Conservation (phyloP, 768 basidiomycete species). For the Boletus vinaceobasis region DNA sequence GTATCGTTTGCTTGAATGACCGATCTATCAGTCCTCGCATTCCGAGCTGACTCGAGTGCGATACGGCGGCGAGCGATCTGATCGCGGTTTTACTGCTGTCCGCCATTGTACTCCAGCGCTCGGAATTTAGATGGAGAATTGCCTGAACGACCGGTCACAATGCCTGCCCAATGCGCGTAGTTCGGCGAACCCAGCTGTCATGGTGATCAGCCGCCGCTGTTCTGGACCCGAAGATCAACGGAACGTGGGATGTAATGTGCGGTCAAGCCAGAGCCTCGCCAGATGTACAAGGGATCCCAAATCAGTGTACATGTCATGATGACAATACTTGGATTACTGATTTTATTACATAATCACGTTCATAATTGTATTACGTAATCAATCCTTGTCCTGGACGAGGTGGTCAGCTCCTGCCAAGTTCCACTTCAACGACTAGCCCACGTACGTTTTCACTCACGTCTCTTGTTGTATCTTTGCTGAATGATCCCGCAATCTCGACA, state of each 20-base stretch:
- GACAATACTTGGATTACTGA: background rate
- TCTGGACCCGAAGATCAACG: constrained; percentile 14
- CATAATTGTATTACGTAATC: constrained; percentile 12
- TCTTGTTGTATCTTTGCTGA: background rate
- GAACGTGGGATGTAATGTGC: background rate
- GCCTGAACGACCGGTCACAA: constrained; percentile 9
- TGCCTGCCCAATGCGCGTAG: constrained; percentile 14
- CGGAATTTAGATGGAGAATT: constrained; percentile 11
- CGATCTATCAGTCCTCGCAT: constrained; percentile 17
- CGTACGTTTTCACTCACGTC: background rate
- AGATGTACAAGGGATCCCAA: background rate
- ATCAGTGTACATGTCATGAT: background rate
- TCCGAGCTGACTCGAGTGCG: constrained; percentile 14
- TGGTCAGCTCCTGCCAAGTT: background rate
- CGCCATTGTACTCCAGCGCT: background rate
- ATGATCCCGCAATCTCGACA: background rate
- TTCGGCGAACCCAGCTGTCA: constrained; percentile 18
- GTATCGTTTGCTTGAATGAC: constrained; percentile 30
- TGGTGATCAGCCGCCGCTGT: constrained; percentile 17
- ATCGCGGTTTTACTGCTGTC: constrained; percentile 20
- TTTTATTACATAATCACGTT: constrained; percentile 9
- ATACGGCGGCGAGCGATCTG: constrained; percentile 20
- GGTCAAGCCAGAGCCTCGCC: background rate
- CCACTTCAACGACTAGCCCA: background rate
- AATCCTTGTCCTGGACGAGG: background rate